Conservation (phyloP, 176 grass and related monocot species). For the Eleusine coracana region DNA sequence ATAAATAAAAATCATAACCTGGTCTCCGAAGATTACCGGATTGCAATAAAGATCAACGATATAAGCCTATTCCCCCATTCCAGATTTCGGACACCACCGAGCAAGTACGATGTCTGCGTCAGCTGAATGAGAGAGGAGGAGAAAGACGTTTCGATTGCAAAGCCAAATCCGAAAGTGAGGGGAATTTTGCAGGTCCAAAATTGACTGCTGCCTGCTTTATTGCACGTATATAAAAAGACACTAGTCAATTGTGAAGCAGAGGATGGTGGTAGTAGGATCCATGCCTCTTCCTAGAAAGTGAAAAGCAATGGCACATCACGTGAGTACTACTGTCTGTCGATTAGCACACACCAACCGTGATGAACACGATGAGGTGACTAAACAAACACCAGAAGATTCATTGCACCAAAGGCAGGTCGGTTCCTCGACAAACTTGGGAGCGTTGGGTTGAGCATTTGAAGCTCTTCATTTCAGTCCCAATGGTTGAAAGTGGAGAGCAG, state of each 20-base stretch:
- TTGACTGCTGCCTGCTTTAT: neutral
- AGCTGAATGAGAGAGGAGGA: neutral
- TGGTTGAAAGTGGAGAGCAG: too few relatives aligned
- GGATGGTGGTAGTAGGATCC: neutral
- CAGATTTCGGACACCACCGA: neutral
- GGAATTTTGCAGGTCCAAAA: neutral
- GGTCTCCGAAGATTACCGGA: neutral
- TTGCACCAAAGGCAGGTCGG: neutral
- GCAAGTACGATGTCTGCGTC: slow-evolving; percentile 17
- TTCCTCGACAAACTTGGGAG: neutral
- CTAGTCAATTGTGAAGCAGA: neutral
- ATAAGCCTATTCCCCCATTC: neutral
- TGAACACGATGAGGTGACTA: neutral
- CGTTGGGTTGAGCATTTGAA: neutral
- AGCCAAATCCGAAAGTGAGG: neutral
- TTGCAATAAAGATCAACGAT: neutral
- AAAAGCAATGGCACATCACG: neutral
- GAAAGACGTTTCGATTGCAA: neutral
- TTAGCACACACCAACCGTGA: neutral
- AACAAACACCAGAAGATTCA: neutral
- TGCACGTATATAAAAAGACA: neutral
- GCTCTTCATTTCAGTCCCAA: too few relatives aligned
- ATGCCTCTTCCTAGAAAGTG: neutral
- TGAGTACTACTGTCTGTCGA: too few relatives aligned
- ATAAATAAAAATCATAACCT: neutral